Conservation (phyloP, 306 rosid genomes). For the Ziziphus jujuba region DNA sequence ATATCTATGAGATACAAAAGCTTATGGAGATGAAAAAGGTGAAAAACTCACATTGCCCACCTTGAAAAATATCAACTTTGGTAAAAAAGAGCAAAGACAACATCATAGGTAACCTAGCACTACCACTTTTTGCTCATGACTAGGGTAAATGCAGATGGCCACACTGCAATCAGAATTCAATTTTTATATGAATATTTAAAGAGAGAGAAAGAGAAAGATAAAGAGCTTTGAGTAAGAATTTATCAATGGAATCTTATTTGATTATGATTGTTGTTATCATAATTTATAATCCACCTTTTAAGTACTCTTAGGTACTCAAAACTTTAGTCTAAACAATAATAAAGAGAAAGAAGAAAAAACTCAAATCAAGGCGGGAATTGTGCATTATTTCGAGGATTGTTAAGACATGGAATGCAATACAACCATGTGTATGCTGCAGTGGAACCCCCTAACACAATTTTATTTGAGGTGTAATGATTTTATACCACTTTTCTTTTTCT, state of each 20-base stretch:
- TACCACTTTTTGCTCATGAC: constrained; percentile 15
- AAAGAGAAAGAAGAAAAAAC: neutral
- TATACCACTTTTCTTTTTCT: neutral
- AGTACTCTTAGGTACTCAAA: constrained; percentile 15
- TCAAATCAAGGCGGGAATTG: constrained; percentile 20
- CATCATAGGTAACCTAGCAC: constrained; percentile 38
- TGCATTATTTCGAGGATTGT: constrained; percentile 27
- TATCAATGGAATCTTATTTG: neutral
- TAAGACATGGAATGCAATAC: neutral
- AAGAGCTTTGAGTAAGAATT: neutral
- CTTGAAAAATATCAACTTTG: constrained; percentile 26
- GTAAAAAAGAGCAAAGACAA: constrained; percentile 25
- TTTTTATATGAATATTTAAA: too few species aligned
- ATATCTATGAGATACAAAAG: neutral
- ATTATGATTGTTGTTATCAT: constrained; percentile 3
- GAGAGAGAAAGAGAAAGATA: too few species aligned
- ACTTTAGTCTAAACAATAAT: neutral
- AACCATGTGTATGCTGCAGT: neutral
- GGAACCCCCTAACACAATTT: constrained; percentile 12
- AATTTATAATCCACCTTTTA: constrained; percentile 10
- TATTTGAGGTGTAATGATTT: constrained; percentile 10
- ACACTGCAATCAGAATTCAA: too few species aligned
- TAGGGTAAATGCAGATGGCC: neutral
- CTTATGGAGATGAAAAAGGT: neutral
- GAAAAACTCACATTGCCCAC: constrained; percentile 16